Percentiles rank a stretch among this genome's conserved stretches.
Evolutionary conservation across 257 asterid species (phyloP).

Genomic region (Lavandula angustifolia): DNA sequence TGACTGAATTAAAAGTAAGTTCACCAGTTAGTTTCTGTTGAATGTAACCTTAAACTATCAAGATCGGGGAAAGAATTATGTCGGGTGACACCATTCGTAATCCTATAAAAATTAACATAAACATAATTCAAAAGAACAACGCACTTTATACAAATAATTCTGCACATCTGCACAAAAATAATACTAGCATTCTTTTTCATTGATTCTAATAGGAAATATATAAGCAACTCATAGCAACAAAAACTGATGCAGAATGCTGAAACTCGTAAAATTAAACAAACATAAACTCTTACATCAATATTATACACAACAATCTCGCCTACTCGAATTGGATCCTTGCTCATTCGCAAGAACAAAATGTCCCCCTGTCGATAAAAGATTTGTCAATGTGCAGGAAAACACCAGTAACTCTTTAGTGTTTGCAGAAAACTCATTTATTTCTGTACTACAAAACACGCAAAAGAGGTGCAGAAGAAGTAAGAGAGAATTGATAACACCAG

Average conservation of each 20-base stretch:
- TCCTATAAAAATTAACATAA: background rate
- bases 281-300: slow-evolving; percentile 55
- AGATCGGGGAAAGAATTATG: background rate
- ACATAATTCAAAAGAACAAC: background rate
- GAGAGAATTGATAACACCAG: background rate
- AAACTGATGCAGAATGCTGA: slow-evolving; percentile 4
- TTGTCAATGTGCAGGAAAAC: slow-evolving; percentile 2
- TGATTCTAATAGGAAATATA: background rate
- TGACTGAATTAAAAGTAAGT: background rate
- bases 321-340: slow-evolving; percentile 79
- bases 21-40: background rate
- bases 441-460: background rate
- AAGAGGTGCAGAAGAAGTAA: background rate
- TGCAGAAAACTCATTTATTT: background rate
- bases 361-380: slow-evolving; percentile 67
- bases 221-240: slow-evolving; percentile 2
- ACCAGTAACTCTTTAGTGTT: background rate
- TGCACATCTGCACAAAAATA: background rate
- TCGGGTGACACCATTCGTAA: background rate
- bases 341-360: slow-evolving; percentile 83
- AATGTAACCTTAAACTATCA: background rate
- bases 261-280: background rate
- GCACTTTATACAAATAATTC: background rate
- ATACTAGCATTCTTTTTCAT: slow-evolving; percentile 6
- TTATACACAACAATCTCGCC: slow-evolving; percentile 94